A percentile compares a stretch with the other conserved stretches of the same genome.
Evolutionary conservation across 306 rosid species (phyloP).

Genomic region (Cucurbita moschata): DNA sequence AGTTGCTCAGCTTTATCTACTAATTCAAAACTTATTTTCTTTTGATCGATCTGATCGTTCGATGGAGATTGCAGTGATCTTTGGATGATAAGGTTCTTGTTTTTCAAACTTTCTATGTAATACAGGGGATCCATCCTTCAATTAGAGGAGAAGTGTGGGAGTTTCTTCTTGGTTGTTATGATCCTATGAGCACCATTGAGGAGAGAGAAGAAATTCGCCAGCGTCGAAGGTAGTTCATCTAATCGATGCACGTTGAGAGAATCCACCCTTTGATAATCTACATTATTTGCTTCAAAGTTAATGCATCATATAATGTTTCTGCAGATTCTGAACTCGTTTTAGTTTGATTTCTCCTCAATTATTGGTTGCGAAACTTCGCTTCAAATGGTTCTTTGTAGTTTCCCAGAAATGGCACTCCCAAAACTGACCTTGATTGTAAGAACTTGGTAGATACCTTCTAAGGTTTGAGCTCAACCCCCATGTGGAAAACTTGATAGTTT

Average conservation of each 20-base stretch:
- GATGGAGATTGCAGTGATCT: neutral
- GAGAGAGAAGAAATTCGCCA: constrained; percentile 70
- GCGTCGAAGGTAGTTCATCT: constrained; percentile 43
- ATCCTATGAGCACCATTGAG: constrained; percentile 73
- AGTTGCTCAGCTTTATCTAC: neutral
- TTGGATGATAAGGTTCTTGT: neutral
- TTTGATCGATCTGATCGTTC: neutral
- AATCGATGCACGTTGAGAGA: neutral
- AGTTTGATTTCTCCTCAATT: neutral
- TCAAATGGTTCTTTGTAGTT: neutral
- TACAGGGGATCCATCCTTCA: constrained; percentile 90
- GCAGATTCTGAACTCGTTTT: neutral
- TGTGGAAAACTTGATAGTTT: neutral
- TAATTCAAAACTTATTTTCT: neutral
- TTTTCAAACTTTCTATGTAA: constrained; percentile 7
- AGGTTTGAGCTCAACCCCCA: neutral
- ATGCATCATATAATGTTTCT: neutral
- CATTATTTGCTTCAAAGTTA: neutral
- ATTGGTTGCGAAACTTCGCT: neutral
- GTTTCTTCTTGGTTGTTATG: constrained; percentile 88
- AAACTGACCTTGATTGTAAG: neutral
- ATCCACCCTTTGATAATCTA: neutral
- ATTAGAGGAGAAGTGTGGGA: constrained; percentile 99
- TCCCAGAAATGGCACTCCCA: neutral
- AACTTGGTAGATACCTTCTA: neutral